Percentiles rank a stretch among this genome's conserved stretches.
These are phyloP conservation scores for Jimgerdemannia flammicorona DNA, from an alignment of 192 early-diverging fungal species.

Conservation along the genomic window DNA sequence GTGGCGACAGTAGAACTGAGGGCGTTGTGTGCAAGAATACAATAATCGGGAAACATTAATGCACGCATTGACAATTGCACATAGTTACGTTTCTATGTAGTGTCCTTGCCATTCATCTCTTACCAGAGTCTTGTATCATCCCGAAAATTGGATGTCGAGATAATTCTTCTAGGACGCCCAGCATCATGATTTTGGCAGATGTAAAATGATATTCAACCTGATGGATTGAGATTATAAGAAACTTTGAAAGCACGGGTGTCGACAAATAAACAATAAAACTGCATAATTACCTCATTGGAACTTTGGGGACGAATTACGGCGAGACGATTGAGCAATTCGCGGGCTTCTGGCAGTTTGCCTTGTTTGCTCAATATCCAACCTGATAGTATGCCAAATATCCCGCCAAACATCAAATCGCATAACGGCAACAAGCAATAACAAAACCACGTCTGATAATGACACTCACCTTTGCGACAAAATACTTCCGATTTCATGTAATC, in stretches of 20 bases:
- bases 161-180: constrained; percentile 3
- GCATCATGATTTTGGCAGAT: constrained; percentile 15
- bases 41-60: background rate
- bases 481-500: constrained; percentile 38
- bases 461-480: constrained; percentile 30
- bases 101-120: background rate
- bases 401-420: background rate
- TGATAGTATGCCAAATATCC: background rate
- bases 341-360: constrained; percentile 33
- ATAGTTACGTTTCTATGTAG: background rate
- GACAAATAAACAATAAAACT: background rate
- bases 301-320: constrained; percentile 23
- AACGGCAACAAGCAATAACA: background rate
- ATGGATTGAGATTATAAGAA: background rate
- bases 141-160: constrained; percentile 24
- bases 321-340: constrained; percentile 19
- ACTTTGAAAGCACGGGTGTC: background rate
- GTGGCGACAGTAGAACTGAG: constrained; percentile 4
- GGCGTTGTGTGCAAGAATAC: background rate
- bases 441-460: background rate
- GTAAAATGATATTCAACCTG: constrained; percentile 9
- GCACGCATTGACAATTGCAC: too few relatives aligned
- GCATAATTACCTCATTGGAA: constrained; percentile 26
- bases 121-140: constrained; percentile 51
- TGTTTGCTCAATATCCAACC: constrained; percentile 26